Evolutionary conservation across 140 eudicot species (phyloP).

Genomic region (Ambrosia hybrid): DNA sequence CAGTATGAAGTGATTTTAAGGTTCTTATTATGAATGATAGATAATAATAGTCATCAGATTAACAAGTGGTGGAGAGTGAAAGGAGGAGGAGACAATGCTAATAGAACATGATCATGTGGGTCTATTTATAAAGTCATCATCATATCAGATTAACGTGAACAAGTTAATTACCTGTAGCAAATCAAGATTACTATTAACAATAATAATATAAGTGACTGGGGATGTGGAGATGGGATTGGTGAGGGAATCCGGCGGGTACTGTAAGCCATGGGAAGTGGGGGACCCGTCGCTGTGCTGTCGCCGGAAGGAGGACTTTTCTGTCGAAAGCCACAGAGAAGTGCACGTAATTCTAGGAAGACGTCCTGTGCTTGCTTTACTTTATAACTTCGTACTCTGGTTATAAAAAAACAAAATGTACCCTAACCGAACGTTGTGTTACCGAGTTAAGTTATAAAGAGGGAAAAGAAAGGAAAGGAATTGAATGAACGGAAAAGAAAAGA

Average conservation of each 20-base stretch:
- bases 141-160: slow-evolving; percentile 14
- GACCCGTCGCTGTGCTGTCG: slow-evolving; percentile 25
- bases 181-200: background rate
- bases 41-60: too few relatives aligned
- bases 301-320: slow-evolving; percentile 23
- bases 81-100: slow-evolving; percentile 17
- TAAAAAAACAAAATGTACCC: background rate
- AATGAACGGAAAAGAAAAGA: too few relatives aligned
- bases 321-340: slow-evolving; percentile 9
- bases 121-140: slow-evolving; percentile 16
- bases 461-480: too few relatives aligned
- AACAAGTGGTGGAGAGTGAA: slow-evolving; percentile 22
- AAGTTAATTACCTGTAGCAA: slow-evolving; percentile 15
- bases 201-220: slow-evolving; percentile 18
- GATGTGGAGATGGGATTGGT: slow-evolving; percentile 35
- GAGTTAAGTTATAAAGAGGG: too few relatives aligned
- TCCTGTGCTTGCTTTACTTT: slow-evolving; percentile 7
- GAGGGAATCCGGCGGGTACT: slow-evolving; percentile 23
- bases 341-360: slow-evolving; percentile 27
- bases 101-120: slow-evolving; percentile 25
- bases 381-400: background rate
- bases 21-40: background rate
- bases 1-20: too few relatives aligned
- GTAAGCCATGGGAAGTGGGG: slow-evolving; percentile 13
- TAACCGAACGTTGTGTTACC: too few relatives aligned